Conservation (phyloP, 805 yeast species). For the Candida maesae region DNA sequence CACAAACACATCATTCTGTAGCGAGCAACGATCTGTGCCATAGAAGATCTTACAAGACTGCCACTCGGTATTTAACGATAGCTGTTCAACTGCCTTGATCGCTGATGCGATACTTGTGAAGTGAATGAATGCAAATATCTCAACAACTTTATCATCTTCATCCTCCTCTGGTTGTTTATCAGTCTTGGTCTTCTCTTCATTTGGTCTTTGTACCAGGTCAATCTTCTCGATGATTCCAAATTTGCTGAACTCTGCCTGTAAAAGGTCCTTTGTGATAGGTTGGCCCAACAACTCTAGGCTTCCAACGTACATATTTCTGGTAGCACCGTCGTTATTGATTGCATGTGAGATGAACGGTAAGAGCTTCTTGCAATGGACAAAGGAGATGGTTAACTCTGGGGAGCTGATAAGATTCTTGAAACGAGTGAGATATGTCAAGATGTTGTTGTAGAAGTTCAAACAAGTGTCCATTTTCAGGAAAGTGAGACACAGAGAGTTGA, state of each 20-base stretch:
- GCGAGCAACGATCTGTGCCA: conserved; percentile 90
- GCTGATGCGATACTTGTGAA: conserved; percentile 82
- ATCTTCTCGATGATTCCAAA: conserved; percentile 66
- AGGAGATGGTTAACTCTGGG: conserved; percentile 33
- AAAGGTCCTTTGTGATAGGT: conserved; percentile 35
- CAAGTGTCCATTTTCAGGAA: conserved; percentile 33
- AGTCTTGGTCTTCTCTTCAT: conserved; percentile 47
- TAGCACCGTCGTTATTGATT: conserved; percentile 82
- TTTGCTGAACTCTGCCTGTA: conserved; percentile 46
- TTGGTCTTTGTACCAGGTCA: conserved; percentile 38
- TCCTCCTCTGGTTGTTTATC: conserved; percentile 34
- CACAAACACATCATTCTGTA: conserved; percentile 13
- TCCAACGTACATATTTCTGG: conserved; percentile 89
- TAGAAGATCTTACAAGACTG: conserved; percentile 73
- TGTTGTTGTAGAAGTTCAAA: conserved; percentile 34
- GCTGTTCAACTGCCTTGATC: conserved; percentile 74
- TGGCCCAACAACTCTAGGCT: conserved; percentile 50
- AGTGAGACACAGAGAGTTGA: conserved; percentile 20
- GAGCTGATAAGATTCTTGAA: conserved; percentile 37
- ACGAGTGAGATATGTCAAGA: conserved; percentile 34
- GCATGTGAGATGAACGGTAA: conserved; percentile 28
- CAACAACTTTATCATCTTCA: conserved; percentile 36
- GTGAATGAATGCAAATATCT: conserved; percentile 78
- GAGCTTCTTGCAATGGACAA: conserved; percentile 30
- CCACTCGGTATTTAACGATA: conserved; percentile 67